Conservation (phyloP, 306 rosid species). For the Betula pendula region DNA sequence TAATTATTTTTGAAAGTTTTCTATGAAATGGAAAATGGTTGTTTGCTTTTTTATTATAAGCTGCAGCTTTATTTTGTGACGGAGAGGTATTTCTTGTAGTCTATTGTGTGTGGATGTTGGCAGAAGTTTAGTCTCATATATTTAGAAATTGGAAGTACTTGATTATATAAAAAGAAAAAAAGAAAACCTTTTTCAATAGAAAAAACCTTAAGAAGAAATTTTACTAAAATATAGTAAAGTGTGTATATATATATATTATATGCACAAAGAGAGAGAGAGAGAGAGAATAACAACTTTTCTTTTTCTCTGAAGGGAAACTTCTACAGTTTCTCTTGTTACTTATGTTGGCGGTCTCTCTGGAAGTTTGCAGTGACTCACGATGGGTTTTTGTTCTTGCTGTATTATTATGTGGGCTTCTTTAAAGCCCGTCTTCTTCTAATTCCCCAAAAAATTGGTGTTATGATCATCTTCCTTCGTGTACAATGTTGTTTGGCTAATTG, state of each 20-base stretch:
- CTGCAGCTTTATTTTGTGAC: background rate
- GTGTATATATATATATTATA: too few relatives aligned
- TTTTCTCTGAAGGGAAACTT: background rate
- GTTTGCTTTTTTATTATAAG: background rate
- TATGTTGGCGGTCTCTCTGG: background rate
- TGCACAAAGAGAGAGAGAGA: too few relatives aligned
- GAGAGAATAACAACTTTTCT: too few relatives aligned
- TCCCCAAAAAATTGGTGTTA: background rate
- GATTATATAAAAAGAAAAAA: background rate
- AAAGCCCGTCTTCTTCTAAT: background rate
- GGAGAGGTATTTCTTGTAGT: background rate
- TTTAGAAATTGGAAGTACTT: background rate
- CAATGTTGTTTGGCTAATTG: background rate
- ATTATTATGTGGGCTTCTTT: background rate
- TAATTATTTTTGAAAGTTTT: constrained; percentile 7
- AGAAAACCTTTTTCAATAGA: background rate
- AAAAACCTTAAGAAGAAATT: background rate
- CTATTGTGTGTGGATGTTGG: constrained; percentile 1
- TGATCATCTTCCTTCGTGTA: background rate
- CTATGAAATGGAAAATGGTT: background rate
- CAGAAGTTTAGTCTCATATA: background rate
- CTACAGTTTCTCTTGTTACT: background rate
- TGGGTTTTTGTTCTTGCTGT: background rate
- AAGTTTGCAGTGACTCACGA: background rate
- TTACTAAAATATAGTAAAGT: too few relatives aligned